These are phyloP conservation scores for Beauveria medogensis DNA, from an alignment of 2,329 filamentous ascomycete species.

Conservation along the genomic window DNA sequence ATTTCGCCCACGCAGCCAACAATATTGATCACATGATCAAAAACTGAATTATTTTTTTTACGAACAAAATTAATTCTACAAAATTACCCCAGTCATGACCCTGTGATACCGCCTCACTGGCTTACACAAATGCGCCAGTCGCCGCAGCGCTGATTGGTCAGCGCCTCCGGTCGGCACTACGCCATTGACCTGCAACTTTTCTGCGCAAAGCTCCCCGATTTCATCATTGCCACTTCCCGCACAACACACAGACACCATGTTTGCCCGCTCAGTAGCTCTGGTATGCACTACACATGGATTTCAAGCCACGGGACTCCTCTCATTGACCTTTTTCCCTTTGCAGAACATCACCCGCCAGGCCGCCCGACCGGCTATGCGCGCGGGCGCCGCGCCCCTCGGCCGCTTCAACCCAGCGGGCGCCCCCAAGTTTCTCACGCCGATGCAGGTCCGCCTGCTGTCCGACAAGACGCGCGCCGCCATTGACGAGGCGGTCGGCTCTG, in stretches of 20 bases:
- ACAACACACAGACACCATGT: conserved; percentile 16
- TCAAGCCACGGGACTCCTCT: not conserved
- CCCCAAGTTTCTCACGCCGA: conserved; percentile 19
- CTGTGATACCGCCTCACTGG: not conserved
- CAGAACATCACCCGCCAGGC: conserved; percentile 31
- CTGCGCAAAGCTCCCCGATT: not conserved
- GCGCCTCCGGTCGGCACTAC: conserved; percentile 10
- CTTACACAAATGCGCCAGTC: not conserved
- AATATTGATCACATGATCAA: no score
- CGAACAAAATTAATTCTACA: not conserved
- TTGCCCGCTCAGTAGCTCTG: conserved; percentile 18
- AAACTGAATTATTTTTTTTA: no score
- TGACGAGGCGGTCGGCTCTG: conserved; percentile 78
- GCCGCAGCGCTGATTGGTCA: conserved; percentile 12
- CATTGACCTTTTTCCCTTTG: not conserved
- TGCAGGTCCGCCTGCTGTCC: conserved; percentile 64
- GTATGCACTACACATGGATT: conserved; percentile 11
- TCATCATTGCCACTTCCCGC: conserved; percentile 1
- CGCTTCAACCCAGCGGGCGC: not conserved
- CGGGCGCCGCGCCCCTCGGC: conserved; percentile 16
- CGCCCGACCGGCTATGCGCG: conserved; percentile 25
- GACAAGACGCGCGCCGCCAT: conserved; percentile 74
- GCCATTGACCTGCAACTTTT: conserved; percentile 12
- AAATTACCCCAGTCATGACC: not conserved
- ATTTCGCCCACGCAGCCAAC: no score